Conservation (phyloP, 2,329 filamentous ascomycete genomes). For the Neonectria magnoliae region DNA sequence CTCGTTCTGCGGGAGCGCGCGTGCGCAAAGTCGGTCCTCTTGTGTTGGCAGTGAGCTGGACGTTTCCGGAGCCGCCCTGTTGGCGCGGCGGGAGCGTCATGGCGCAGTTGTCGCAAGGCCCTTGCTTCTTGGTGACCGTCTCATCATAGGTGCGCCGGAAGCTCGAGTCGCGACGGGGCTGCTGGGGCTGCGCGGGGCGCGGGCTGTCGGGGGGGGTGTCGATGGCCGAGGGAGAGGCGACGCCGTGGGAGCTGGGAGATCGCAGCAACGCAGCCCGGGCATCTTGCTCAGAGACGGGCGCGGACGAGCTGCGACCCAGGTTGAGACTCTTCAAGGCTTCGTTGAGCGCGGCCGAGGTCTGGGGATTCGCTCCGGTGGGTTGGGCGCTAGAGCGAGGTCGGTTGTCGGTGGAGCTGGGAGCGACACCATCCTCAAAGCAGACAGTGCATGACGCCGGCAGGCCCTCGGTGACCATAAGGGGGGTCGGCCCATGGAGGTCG, state of each 20-base stretch:
- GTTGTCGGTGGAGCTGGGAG: constrained; percentile 37
- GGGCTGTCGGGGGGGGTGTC: constrained; percentile 70
- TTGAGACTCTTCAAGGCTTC: constrained; percentile 61
- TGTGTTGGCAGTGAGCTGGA: constrained; percentile 49
- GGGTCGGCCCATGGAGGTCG: constrained; percentile 75
- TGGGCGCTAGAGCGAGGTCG: constrained; percentile 55
- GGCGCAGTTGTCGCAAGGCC: constrained; percentile 75
- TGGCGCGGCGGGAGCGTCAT: constrained; percentile 66
- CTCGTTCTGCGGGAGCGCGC: constrained; percentile 67
- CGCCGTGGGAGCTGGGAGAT: constrained; percentile 49
- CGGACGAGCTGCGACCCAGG: constrained; percentile 56
- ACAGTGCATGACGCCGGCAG: constrained; percentile 68
- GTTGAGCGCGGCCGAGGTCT: constrained; percentile 52
- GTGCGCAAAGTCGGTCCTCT: constrained; percentile 69
- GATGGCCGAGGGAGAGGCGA: constrained; percentile 54
- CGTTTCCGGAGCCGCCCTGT: constrained; percentile 38
- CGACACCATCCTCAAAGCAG: constrained; percentile 61
- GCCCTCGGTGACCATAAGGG: constrained; percentile 75
- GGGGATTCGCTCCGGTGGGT: constrained; percentile 46
- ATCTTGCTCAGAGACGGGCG: constrained; percentile 57
- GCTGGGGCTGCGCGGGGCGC: constrained; percentile 51
- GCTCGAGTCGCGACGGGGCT: constrained; percentile 63
- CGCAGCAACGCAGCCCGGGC: constrained; percentile 54
- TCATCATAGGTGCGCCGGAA: constrained; percentile 73
- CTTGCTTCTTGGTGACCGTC: constrained; percentile 70